A percentile compares a stretch with the other conserved stretches of the same genome.
Conservation (phyloP, 148 eudicot species). For the Camellia lanceoleosa region DNA sequence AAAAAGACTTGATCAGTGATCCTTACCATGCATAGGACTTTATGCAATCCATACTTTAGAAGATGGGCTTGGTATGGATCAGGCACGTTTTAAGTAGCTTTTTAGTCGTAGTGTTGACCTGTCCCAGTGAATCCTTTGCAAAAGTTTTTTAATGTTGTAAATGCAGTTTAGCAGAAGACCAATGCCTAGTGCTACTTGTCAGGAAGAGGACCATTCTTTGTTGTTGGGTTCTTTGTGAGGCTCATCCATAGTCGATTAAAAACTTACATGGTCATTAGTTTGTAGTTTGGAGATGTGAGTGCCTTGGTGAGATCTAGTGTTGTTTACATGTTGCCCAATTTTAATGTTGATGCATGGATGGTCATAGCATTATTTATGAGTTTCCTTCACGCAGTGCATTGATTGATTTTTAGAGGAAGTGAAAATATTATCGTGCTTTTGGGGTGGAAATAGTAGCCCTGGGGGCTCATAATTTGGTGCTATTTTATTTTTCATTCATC, state of each 20-base stretch:
- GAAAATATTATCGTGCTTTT: neutral
- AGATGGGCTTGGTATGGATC: neutral
- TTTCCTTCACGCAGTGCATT: no score
- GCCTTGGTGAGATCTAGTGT: neutral
- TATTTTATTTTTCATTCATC: neutral
- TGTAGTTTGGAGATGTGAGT: conserved; percentile 1
- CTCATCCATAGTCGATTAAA: neutral
- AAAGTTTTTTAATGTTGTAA: neutral
- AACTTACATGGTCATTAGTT: neutral
- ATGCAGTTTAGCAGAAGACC: neutral
- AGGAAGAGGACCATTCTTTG: conserved; percentile 4
- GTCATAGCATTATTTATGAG: neutral
- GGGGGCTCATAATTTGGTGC: neutral
- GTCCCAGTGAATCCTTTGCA: neutral
- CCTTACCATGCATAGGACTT: neutral
- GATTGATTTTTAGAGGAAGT: neutral
- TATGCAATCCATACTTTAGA: neutral
- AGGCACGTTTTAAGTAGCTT: neutral
- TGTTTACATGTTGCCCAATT: neutral
- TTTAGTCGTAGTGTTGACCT: neutral
- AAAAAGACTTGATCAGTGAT: neutral
- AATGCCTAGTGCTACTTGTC: neutral
- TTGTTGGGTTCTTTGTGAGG: neutral
- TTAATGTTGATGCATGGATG: neutral
- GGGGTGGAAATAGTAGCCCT: neutral